Evolutionary conservation across 192 early-diverging fungal genomes (phyloP).

Genomic region (Coemansia javaensis): DNA sequence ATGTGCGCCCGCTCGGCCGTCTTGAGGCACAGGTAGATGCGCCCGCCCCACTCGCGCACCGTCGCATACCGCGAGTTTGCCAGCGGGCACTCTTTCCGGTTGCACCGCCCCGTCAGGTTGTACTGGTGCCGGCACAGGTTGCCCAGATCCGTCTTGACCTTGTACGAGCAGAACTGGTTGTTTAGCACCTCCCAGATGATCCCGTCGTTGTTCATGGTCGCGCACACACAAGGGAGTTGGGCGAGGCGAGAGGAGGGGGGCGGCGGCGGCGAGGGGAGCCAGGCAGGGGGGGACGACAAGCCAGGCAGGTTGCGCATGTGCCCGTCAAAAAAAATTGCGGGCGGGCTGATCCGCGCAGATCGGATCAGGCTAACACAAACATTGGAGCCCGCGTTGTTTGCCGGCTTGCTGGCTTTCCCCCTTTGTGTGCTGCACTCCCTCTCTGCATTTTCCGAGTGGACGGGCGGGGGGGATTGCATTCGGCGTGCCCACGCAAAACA

Average conservation of each 20-base stretch:
- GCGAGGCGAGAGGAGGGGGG: background rate
- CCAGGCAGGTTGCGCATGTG: background rate
- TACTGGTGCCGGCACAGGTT: constrained; percentile 95
- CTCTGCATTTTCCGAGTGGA: too few relatives aligned
- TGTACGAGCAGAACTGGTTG: constrained; percentile 96
- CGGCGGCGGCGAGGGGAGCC: background rate
- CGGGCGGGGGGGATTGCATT: too few relatives aligned
- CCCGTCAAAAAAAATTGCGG: constrained; percentile 6
- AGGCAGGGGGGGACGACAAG: background rate
- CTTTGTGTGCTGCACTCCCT: too few relatives aligned
- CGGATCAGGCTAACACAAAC: background rate
- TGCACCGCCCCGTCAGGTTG: constrained; percentile 96
- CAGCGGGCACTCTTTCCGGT: constrained; percentile 87
- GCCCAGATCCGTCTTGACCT: constrained; percentile 88
- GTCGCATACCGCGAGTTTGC: constrained; percentile 96
- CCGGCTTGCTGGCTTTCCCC: too few relatives aligned
- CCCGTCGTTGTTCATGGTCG: constrained; percentile 60
- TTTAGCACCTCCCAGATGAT: constrained; percentile 96
- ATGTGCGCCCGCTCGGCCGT: constrained; percentile 93
- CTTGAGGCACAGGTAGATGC: constrained; percentile 90
- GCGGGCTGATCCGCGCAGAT: background rate
- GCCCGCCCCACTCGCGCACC: constrained; percentile 77
- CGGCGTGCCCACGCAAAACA: background rate
- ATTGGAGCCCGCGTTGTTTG: too few relatives aligned
- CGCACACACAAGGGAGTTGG: background rate